These are phyloP conservation scores for Hura crepitans DNA, from an alignment of 441 rosid genomes.

Conservation along the genomic window DNA sequence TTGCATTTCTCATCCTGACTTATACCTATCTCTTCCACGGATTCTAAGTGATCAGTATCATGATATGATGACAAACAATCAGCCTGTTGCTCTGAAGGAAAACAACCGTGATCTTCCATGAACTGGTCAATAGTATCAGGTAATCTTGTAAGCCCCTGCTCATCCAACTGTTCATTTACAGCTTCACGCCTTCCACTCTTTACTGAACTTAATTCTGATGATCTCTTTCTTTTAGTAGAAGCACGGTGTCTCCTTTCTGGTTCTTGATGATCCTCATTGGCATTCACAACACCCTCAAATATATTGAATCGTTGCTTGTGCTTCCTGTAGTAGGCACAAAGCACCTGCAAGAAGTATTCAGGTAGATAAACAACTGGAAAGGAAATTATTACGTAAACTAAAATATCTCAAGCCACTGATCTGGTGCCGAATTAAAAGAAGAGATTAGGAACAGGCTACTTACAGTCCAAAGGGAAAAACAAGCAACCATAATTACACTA, in stretches of 20 bases:
- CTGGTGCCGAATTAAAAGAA: not conserved
- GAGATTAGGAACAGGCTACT: conserved; percentile 1
- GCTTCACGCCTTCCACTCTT: conserved; percentile 38
- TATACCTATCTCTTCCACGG: conserved; percentile 35
- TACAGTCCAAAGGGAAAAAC: not conserved
- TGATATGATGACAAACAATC: conserved; percentile 28
- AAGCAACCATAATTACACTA: not conserved
- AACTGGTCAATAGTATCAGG: conserved; percentile 36
- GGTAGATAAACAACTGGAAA: not conserved
- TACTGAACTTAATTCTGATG: conserved; percentile 30
- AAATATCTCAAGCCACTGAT: not conserved
- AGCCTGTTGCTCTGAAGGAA: conserved; percentile 36
- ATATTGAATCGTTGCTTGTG: conserved; percentile 44
- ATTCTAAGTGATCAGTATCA: conserved; percentile 39
- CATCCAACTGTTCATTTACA: conserved; percentile 30
- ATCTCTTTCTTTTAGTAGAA: conserved; percentile 57
- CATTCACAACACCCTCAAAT: conserved; percentile 37
- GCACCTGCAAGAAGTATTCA: conserved; percentile 53
- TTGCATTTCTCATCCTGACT: conserved; percentile 41
- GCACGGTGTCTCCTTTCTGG: conserved; percentile 34
- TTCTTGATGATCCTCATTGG: conserved; percentile 26
- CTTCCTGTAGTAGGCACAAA: conserved; percentile 65
- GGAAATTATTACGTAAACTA: not conserved
- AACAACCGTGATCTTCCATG: conserved; percentile 29
- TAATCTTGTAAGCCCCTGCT: conserved; percentile 15